Evolutionary conservation across 2,329 filamentous ascomycete genomes (phyloP).

Genomic region (Stagonosporopsis rhizophila): DNA sequence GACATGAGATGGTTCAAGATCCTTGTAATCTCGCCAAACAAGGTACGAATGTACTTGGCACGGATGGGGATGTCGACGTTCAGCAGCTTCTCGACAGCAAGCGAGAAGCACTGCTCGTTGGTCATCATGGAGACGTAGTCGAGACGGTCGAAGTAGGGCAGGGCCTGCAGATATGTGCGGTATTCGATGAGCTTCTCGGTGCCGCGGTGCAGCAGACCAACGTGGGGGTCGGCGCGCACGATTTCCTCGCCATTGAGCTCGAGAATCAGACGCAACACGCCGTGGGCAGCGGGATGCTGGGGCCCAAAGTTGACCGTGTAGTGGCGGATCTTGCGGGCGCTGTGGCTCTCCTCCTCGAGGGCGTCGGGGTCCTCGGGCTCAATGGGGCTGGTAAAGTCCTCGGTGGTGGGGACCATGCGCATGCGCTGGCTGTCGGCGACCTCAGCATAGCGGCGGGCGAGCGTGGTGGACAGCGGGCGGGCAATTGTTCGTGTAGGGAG

Average conservation of each 20-base stretch:
- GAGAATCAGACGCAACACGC: conserved; percentile 95
- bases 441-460: conserved; percentile 68
- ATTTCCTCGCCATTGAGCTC: conserved; percentile 99
- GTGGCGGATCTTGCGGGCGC: conserved; percentile 87
- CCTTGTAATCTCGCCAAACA: conserved; percentile 95
- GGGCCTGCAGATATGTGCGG: conserved; percentile 97
- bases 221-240: conserved; percentile 93
- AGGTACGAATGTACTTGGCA: conserved; percentile 94
- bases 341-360: conserved; percentile 53
- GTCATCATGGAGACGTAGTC: conserved; percentile 99
- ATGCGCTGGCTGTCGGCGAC: conserved; percentile 59
- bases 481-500: conserved; percentile 54
- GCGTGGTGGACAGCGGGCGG: conserved; percentile 71
- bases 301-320: conserved; percentile 99
- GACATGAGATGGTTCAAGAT: conserved; percentile 98
- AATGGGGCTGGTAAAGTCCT: conserved; percentile 64
- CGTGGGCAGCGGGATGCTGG: conserved; percentile 97
- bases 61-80: conserved; percentile 95
- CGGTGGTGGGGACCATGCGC: conserved; percentile 69
- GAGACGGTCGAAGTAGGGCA: conserved; percentile 98
- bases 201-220: conserved; percentile 92
- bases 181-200: conserved; percentile 99
- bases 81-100: conserved; percentile 96
- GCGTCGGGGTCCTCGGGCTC: conserved; percentile 54
- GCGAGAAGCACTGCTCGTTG: conserved; percentile 96